These are phyloP conservation scores for Diaporthe vaccinii DNA, from an alignment of 2,329 filamentous ascomycete species.

Conservation along the genomic window DNA sequence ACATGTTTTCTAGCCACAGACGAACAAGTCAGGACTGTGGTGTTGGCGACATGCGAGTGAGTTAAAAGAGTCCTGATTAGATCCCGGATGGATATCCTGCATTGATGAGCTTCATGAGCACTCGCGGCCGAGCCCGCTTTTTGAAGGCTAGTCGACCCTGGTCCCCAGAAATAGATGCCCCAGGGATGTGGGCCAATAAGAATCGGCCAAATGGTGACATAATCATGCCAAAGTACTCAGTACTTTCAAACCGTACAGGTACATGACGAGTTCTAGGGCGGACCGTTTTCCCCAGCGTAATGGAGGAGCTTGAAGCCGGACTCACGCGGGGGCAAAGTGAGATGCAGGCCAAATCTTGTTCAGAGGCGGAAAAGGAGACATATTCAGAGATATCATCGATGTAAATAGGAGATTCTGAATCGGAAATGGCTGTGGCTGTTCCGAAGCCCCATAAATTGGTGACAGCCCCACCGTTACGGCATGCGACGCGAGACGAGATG, in stretches of 20 bases:
- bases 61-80: neutral
- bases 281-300: neutral
- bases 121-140: slow-evolving; percentile 35
- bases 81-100: neutral
- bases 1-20: neutral
- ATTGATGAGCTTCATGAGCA: slow-evolving; percentile 30
- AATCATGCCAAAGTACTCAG: slow-evolving; percentile 15
- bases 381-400: neutral
- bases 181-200: slow-evolving; percentile 1
- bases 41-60: neutral
- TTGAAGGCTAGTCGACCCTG: slow-evolving; percentile 22
- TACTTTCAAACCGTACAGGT: slow-evolving; percentile 1
- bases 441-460: slow-evolving; percentile 26
- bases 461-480: slow-evolving; percentile 26
- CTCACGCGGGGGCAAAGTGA: neutral
- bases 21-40: neutral
- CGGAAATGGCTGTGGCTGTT: slow-evolving; percentile 24
- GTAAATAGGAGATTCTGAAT: slow-evolving; percentile 26
- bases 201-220: neutral
- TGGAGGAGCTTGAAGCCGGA: neutral
- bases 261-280: neutral
- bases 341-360: neutral
- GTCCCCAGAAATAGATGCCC: slow-evolving; percentile 16
- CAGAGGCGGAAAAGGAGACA: neutral
- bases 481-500: slow-evolving; percentile 33